Percentiles rank a stretch among this genome's conserved stretches.
These are phyloP conservation scores for Rosa hybrid DNA, from an alignment of 331 rosid species.

Conservation along the genomic window DNA sequence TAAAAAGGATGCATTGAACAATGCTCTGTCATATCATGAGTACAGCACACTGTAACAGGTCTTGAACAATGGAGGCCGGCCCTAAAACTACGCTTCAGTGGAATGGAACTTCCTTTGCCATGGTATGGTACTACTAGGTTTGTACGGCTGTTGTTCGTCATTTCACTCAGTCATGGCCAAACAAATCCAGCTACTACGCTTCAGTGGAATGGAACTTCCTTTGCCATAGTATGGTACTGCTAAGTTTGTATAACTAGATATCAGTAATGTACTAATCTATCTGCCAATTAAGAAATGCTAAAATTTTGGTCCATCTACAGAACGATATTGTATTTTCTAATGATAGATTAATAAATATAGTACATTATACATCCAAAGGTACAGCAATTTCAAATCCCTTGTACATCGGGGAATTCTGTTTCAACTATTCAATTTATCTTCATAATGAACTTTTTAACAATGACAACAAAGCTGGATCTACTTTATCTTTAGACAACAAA, in stretches of 20 bases:
- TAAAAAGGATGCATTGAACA: too few relatives aligned
- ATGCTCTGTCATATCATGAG: too few relatives aligned
- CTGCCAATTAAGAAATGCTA: not conserved
- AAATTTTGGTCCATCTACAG: too few relatives aligned
- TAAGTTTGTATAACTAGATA: not conserved
- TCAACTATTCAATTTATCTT: not conserved
- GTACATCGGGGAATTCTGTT: not conserved
- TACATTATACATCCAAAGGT: too few relatives aligned
- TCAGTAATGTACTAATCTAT: not conserved
- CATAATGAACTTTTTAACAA: not conserved
- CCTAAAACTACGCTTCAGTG: too few relatives aligned
- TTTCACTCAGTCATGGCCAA: not conserved
- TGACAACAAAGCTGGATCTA: not conserved
- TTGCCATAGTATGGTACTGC: not conserved
- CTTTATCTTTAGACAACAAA: not conserved
- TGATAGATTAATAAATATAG: too few relatives aligned
- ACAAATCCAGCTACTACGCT: not conserved
- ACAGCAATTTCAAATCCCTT: not conserved
- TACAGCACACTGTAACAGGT: too few relatives aligned
- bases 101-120: too few relatives aligned
- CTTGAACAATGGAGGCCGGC: too few relatives aligned
- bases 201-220: not conserved
- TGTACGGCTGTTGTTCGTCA: not conserved
- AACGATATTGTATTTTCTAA: too few relatives aligned
- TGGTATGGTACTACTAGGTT: too few relatives aligned